Evolutionary conservation across 2,329 filamentous ascomycete species (phyloP).

Genomic region (Hymenoscyphus occultus): DNA sequence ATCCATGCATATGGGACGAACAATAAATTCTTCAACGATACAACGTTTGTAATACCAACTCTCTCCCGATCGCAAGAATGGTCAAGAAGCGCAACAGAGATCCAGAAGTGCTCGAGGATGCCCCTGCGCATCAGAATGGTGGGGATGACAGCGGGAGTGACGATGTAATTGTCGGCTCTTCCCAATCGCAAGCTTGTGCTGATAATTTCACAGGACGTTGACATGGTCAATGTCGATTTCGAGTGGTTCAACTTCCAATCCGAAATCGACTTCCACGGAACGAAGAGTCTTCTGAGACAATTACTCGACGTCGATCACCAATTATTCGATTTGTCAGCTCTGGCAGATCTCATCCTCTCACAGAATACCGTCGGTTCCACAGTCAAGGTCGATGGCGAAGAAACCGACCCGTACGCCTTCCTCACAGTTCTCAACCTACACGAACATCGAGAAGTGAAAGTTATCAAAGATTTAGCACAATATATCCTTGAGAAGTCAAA

Average conservation of each 20-base stretch:
- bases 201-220: conserved; percentile 63
- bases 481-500: conserved; percentile 63
- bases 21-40: not conserved
- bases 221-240: conserved; percentile 93
- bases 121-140: conserved; percentile 24
- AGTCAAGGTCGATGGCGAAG: conserved; percentile 94
- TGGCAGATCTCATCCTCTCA: conserved; percentile 81
- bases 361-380: conserved; percentile 89
- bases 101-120: conserved; percentile 34
- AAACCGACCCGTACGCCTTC: conserved; percentile 88
- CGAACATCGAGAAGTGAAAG: conserved; percentile 72
- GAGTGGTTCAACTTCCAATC: conserved; percentile 97
- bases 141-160: conserved; percentile 34
- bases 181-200: conserved; percentile 14
- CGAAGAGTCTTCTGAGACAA: conserved; percentile 86
- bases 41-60: not conserved
- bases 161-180: conserved; percentile 25
- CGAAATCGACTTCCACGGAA: conserved; percentile 88
- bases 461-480: conserved; percentile 65
- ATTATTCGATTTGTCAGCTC: conserved; percentile 81
- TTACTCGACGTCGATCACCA: conserved; percentile 85
- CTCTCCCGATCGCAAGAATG: conserved; percentile 28
- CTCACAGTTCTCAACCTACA: conserved; percentile 81
- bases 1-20: not conserved
- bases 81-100: conserved; percentile 38